Percentiles rank a stretch among this genome's conserved stretches.
phyloP scores from a whole-genome alignment of 2,329 filamentous ascomycete species.

The Grosmannia clavigera region DNA sequence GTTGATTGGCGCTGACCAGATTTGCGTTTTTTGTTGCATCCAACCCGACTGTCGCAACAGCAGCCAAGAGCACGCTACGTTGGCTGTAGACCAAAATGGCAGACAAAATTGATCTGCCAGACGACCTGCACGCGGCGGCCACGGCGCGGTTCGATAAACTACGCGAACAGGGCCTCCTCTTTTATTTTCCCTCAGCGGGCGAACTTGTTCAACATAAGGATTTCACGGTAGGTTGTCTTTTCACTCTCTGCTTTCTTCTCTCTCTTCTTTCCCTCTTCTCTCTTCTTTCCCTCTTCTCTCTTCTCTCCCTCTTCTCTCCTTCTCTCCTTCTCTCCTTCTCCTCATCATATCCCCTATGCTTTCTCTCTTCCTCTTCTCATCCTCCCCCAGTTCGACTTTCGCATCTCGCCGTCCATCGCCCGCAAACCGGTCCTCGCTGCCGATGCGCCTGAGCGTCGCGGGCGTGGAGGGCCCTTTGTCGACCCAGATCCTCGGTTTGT shows the following conservation, averaged over 20 bases:
- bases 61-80: not conserved
- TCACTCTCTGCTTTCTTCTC: not conserved
- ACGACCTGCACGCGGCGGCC: conserved; percentile 7
- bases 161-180: conserved; percentile 7
- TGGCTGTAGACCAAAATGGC: not conserved
- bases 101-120: conserved; percentile 6
- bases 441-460: conserved; percentile 15
- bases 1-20: no score
- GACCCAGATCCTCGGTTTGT: conserved; percentile 19
- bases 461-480: conserved; percentile 15
- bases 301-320: not conserved
- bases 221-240: conserved; percentile 2
- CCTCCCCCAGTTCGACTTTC: conserved; percentile 18
- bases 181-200: conserved; percentile 8
- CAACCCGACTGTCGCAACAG: not conserved
- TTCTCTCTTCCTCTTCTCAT: not conserved
- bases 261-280: not conserved
- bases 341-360: no score
- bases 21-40: no score
- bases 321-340: not conserved
- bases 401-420: conserved; percentile 14
- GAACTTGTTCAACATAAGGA: conserved; percentile 7
- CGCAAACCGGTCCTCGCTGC: conserved; percentile 12
- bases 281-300: not conserved
- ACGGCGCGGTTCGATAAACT: conserved; percentile 11